phyloP scores from a whole-genome alignment of 2,329 filamentous ascomycete genomes.

The Penicillium sumatraense region DNA sequence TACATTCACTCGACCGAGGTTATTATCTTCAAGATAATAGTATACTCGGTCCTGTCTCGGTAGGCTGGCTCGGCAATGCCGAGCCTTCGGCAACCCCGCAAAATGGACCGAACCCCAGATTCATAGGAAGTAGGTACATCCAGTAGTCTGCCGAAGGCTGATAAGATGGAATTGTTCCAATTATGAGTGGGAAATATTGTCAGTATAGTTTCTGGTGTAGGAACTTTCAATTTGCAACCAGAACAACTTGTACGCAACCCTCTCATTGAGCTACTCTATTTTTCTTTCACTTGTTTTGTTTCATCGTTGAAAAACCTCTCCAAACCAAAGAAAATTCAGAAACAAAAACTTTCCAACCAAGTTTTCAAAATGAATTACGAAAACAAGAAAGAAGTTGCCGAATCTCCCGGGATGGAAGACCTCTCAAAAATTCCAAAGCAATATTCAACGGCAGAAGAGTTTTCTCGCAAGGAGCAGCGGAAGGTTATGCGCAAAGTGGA shows the following conservation, averaged over 20 bases:
- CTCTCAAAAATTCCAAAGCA: background rate
- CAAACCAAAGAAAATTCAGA: too few relatives aligned
- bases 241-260: too few relatives aligned
- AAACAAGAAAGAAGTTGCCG: background rate
- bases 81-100: background rate
- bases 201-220: too few relatives aligned
- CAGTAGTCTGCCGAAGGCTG: background rate
- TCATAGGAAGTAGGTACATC: too few relatives aligned
- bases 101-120: background rate
- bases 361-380: background rate
- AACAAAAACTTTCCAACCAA: too few relatives aligned
- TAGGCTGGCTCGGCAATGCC: background rate
- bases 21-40: background rate
- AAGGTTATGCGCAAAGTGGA: constrained; percentile 7
- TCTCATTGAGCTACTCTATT: too few relatives aligned
- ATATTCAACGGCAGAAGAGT: background rate
- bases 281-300: too few relatives aligned
- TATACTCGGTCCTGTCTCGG: background rate
- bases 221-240: too few relatives aligned
- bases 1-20: background rate
- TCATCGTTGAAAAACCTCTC: too few relatives aligned
- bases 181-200: background rate
- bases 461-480: background rate
- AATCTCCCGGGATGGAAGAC: background rate
- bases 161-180: background rate